phyloP scores from a whole-genome alignment of 148 eudicot species.

The Camellia japonica region DNA sequence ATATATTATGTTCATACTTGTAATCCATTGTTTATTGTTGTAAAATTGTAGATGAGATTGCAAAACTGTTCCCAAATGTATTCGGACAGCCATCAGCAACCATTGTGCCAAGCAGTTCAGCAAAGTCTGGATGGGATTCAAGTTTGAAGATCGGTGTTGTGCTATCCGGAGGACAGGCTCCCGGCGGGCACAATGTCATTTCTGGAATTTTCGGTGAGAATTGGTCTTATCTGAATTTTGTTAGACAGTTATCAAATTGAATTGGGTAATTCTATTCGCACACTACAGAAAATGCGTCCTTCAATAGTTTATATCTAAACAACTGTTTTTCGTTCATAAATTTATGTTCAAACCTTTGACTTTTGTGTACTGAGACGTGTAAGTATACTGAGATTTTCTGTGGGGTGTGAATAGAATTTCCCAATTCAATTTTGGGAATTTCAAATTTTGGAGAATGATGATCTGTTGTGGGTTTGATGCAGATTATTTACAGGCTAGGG shows the following conservation, averaged over 20 bases:
- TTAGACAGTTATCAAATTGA: neutral
- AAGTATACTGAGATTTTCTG: too few species aligned
- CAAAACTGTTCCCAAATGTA: slow-evolving; percentile 34
- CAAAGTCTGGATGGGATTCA: neutral
- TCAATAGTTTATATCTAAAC: too few species aligned
- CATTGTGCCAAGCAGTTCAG: slow-evolving; percentile 17
- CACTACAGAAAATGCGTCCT: too few species aligned
- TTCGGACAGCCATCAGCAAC: slow-evolving; percentile 36
- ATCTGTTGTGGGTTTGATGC: slow-evolving; percentile 8
- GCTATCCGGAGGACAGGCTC: slow-evolving; percentile 46
- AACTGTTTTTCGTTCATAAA: too few species aligned
- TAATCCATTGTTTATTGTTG: neutral
- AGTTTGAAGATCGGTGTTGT: slow-evolving; percentile 36
- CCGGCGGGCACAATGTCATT: slow-evolving; percentile 44
- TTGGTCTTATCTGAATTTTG: neutral
- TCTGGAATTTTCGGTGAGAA: slow-evolving; percentile 36
- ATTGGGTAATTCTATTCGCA: too few species aligned
- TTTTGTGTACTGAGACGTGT: too few species aligned
- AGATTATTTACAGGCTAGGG: slow-evolving; percentile 34
- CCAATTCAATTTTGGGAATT: too few species aligned
- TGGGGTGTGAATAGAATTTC: too few species aligned
- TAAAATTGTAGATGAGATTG: slow-evolving; percentile 31
- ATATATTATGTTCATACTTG: neutral
- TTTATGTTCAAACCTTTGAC: too few species aligned
- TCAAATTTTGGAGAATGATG: neutral